Percentiles rank a stretch among this genome's conserved stretches.
These are phyloP conservation scores for Trypanosoma boissoni DNA, from an alignment of 208 protist genomes.

Conservation along the genomic window DNA sequence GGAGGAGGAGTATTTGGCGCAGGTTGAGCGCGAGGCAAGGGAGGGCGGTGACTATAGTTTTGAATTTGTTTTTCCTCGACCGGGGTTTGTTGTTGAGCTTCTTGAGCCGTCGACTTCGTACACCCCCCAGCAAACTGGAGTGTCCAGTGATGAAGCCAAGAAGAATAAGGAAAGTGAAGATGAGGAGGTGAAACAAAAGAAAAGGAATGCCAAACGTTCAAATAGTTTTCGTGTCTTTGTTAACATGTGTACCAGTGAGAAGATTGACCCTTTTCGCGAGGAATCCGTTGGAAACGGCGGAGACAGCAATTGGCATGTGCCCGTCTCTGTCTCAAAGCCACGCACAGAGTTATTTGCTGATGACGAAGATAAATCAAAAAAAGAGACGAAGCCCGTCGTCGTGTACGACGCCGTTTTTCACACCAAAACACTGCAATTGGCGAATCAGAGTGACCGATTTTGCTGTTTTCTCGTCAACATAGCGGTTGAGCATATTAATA, in stretches of 20 bases:
- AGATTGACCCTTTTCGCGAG: constrained; percentile 75
- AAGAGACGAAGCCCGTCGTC: constrained; percentile 33
- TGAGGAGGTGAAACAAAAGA: constrained; percentile 3
- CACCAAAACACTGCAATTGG: constrained; percentile 64
- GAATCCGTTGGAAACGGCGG: constrained; percentile 50
- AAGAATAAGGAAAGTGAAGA: constrained; percentile 19
- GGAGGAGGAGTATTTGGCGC: constrained; percentile 88
- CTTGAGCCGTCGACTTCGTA: constrained; percentile 48
- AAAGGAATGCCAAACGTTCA: constrained; percentile 1
- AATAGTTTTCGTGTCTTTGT: constrained; percentile 39
- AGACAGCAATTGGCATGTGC: constrained; percentile 88
- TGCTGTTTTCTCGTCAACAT: constrained; percentile 91
- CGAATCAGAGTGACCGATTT: constrained; percentile 73
- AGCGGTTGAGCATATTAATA: constrained; percentile 91
- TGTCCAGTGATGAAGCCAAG: too few relatives aligned
- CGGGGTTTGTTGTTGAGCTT: constrained; percentile 83
- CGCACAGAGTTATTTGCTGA: constrained; percentile 53
- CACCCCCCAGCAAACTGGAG: too few relatives aligned
- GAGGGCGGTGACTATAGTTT: constrained; percentile 88
- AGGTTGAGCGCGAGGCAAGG: constrained; percentile 81
- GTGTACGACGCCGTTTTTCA: constrained; percentile 90
- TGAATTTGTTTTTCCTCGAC: constrained; percentile 85
- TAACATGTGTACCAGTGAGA: constrained; percentile 82
- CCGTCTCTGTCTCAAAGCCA: constrained; percentile 74
- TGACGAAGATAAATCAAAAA: constrained; percentile 1